Base-by-base conservation (phyloP, 805 yeast genomes). In the Candida easanensis region DNA sequence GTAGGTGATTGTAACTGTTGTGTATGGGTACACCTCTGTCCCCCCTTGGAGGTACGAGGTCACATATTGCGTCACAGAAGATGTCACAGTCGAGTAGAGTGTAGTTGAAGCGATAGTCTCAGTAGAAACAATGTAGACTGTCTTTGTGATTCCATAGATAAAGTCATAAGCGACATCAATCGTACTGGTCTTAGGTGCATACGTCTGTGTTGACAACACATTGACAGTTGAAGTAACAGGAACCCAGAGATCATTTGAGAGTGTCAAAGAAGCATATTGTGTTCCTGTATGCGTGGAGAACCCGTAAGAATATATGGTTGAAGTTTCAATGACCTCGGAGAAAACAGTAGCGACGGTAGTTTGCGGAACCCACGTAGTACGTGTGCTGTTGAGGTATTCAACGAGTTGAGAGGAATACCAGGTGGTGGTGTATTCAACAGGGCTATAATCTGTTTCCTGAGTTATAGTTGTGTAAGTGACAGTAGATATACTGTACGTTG, bases 231-330 rank as follows among this genome's bases (percentile, higher is more conserved):
- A 33, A 1, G 51, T 40, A 3, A 22, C 21, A 17, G 57, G 56
- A 21, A 43, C 28, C 56, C 55, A 54, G 3, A 51, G 20, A 13
- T 42, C 40, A 14, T 49, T 36, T 8, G 54, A 46, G n/a, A 49
- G 36, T 1, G 51, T 48, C 21, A 53, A 48, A 1, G 56, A 42
- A 3, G 42, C 38, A 19, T 35, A 48, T 7, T 40, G 41, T 1
- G 54, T 51, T 1, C 51, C 51, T 4, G 49, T 44, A 10, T 13
- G 11, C 2, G 50, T 48, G 16, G 27, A 28, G 18, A 38, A 42
- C 4, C 41, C 44, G 25, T 41, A 42, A 1, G 44, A 34, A 5
- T 21, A 26, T 8, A 25, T 30, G 13, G 49, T 44, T 1, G 16
- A 10, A 6, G 44, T 42, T 3, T 37, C 40, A 2, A 34, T 38